These are phyloP conservation scores for Diaporthe ilicicola DNA, from an alignment of 2,329 filamentous ascomycete genomes.

Conservation along the genomic window DNA sequence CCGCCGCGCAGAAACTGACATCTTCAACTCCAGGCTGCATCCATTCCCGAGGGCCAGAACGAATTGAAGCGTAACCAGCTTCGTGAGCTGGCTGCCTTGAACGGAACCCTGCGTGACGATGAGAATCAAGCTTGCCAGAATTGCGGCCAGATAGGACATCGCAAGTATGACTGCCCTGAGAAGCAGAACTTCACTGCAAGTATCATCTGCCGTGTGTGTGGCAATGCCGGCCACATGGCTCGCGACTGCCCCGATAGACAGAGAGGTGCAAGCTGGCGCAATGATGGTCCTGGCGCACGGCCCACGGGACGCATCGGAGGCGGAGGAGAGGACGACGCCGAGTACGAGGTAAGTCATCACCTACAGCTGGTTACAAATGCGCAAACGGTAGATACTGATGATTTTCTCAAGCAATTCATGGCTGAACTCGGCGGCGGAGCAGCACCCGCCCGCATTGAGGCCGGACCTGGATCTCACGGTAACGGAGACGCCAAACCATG, in stretches of 20 bases:
- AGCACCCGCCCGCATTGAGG: constrained; percentile 85
- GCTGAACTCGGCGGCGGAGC: constrained; percentile 84
- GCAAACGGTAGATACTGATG: constrained; percentile 49
- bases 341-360: constrained; percentile 82
- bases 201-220: constrained; percentile 98
- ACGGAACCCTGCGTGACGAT: constrained; percentile 98
- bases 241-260: constrained; percentile 96
- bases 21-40: constrained; percentile 83
- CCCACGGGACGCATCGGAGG: constrained; percentile 77
- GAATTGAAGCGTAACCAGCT: constrained; percentile 99
- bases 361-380: background rate
- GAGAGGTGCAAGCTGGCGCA: constrained; percentile 91
- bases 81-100: constrained; percentile 94
- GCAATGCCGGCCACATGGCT: constrained; percentile 98
- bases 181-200: constrained; percentile 98
- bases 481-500: constrained; percentile 77
- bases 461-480: constrained; percentile 72
- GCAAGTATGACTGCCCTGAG: constrained; percentile 98
- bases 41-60: constrained; percentile 98
- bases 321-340: constrained; percentile 77
- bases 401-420: constrained; percentile 80
- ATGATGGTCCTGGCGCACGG: constrained; percentile 67
- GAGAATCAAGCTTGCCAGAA: constrained; percentile 99
- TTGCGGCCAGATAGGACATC: constrained; percentile 97
- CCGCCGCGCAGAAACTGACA: constrained; percentile 36